phyloP scores from a whole-genome alignment of 192 early-diverging fungal genomes.

The Jimgerdemannia lactiflua region DNA sequence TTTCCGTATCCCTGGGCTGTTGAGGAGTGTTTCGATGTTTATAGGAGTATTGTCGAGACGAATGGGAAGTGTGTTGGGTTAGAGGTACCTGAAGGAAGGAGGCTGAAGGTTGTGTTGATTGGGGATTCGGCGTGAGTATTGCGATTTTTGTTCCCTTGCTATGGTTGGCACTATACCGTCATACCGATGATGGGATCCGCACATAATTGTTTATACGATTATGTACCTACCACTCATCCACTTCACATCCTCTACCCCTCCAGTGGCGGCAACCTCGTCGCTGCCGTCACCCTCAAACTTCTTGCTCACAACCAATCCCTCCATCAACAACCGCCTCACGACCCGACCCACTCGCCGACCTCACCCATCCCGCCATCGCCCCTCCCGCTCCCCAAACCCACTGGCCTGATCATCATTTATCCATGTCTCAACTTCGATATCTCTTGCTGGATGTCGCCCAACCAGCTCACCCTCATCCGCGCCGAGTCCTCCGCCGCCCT shows the following conservation, averaged over 20 bases:
- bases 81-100: constrained; percentile 48
- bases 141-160: background rate
- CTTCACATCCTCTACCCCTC: background rate
- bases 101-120: constrained; percentile 70
- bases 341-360: constrained; percentile 2
- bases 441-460: constrained; percentile 85
- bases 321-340: constrained; percentile 4
- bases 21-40: constrained; percentile 91
- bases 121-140: constrained; percentile 92
- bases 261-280: constrained; percentile 87
- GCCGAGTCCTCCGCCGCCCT: constrained; percentile 49
- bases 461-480: constrained; percentile 56
- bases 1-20: constrained; percentile 90
- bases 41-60: constrained; percentile 67
- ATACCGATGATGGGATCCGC: too few relatives aligned
- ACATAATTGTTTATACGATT: too few relatives aligned
- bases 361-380: background rate
- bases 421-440: constrained; percentile 90
- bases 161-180: background rate
- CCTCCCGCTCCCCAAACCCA: constrained; percentile 57
- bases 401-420: constrained; percentile 83
- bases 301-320: constrained; percentile 46
- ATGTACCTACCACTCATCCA: too few relatives aligned
- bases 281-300: constrained; percentile 76
- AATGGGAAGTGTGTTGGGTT: constrained; percentile 75